Percentiles rank a stretch among this genome's conserved stretches.
Evolutionary conservation across 2,329 filamentous ascomycete species (phyloP).

Genomic region (Fusarium drepaniforme): DNA sequence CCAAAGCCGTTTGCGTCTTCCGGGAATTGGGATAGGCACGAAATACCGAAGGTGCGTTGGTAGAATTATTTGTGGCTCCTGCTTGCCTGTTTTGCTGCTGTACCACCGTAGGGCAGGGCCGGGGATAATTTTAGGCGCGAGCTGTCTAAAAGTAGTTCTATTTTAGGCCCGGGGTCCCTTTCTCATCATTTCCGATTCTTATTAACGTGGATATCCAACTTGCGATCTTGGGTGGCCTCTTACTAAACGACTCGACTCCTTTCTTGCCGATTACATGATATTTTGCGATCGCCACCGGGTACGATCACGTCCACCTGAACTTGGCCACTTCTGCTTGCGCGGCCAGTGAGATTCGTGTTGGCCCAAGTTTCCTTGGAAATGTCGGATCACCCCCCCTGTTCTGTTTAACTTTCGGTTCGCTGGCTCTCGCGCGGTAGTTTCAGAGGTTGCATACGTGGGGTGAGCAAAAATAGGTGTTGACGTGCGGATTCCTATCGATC

Average conservation of each 20-base stretch:
- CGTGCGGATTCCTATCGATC: neutral
- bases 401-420: conserved; percentile 17
- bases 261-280: neutral
- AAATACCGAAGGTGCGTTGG: neutral
- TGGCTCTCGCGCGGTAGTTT: conserved; percentile 2
- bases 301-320: neutral
- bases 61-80: conserved; percentile 10
- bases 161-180: conserved; percentile 16
- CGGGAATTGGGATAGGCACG: neutral
- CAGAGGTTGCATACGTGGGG: neutral
- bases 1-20: neutral
- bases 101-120: conserved; percentile 8
- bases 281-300: conserved; percentile 2
- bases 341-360: conserved; percentile 14
- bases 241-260: neutral
- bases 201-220: conserved; percentile 22
- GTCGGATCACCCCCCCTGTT: conserved; percentile 16
- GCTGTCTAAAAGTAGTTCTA: conserved; percentile 14
- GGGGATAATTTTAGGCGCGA: conserved; percentile 33
- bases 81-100: neutral
- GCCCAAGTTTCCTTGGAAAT: conserved; percentile 8
- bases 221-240: neutral
- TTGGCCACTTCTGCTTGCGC: conserved; percentile 19
- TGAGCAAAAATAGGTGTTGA: neutral
- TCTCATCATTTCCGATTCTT: conserved; percentile 11